These are phyloP conservation scores for Hypoxylon sp. DNA, from an alignment of 2,329 filamentous ascomycete genomes.

Conservation along the genomic window DNA sequence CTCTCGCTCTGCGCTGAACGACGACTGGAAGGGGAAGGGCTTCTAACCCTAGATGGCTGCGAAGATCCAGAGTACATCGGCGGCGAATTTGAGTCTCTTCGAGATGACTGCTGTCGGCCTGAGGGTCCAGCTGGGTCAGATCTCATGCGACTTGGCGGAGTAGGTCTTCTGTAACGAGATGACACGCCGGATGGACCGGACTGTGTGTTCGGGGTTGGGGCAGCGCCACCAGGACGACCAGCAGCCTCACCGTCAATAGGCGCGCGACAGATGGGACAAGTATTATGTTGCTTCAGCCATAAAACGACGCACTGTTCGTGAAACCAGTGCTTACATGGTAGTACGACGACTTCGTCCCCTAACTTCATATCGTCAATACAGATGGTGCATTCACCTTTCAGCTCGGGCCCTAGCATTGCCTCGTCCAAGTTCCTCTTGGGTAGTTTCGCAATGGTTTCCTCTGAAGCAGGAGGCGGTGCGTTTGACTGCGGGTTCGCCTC, in stretches of 20 bases:
- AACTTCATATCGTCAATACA: conserved; percentile 88
- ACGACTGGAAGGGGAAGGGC: conserved; percentile 48
- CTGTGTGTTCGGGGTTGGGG: conserved; percentile 25
- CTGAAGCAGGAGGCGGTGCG: conserved; percentile 84
- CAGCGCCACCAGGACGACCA: conserved; percentile 42
- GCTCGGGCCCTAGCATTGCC: conserved; percentile 74
- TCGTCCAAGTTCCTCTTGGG: conserved; percentile 78
- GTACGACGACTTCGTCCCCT: conserved; percentile 78
- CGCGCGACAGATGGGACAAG: conserved; percentile 85
- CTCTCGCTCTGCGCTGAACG: conserved; percentile 49
- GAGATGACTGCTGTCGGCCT: conserved; percentile 35
- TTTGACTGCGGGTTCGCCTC: conserved; percentile 82
- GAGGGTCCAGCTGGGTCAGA: conserved; percentile 31
- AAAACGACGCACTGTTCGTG: conserved; percentile 84
- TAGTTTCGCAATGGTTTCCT: conserved; percentile 78
- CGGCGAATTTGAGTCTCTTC: conserved; percentile 48
- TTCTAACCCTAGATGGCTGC: conserved; percentile 46
- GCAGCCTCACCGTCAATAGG: conserved; percentile 61
- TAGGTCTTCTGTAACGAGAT: conserved; percentile 41
- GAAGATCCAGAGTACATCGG: conserved; percentile 41
- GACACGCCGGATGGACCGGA: conserved; percentile 30
- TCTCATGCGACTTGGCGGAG: conserved; percentile 44
- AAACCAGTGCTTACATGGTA: conserved; percentile 96
- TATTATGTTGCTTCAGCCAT: conserved; percentile 93
- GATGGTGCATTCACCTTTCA: conserved; percentile 89